Conservation (phyloP, 2,329 filamentous ascomycete genomes). For the Penicillium sclerotiorum region DNA sequence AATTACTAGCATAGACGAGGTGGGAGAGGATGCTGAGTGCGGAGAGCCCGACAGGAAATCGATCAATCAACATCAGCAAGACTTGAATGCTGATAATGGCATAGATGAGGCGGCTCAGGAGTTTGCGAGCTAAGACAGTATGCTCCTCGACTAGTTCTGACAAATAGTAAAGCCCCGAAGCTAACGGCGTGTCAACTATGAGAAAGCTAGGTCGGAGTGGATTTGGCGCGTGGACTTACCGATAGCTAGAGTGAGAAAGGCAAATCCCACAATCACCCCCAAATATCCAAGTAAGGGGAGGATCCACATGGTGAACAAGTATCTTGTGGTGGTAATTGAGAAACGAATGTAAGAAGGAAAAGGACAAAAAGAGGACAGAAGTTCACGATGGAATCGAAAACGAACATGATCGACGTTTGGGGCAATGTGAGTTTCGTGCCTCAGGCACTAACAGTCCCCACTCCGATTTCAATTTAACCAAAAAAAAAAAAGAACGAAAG, state of each 20-base stretch:
- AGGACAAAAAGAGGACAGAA: constrained; percentile 1
- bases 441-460: constrained; percentile 20
- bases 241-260: constrained; percentile 91
- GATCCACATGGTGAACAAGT: constrained; percentile 91
- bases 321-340: neutral
- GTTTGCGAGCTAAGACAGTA: constrained; percentile 84
- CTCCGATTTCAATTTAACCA: constrained; percentile 1
- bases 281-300: constrained; percentile 87
- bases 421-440: neutral
- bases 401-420: constrained; percentile 5
- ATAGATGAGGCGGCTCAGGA: constrained; percentile 87
- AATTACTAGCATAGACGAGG: constrained; percentile 83
- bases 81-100: constrained; percentile 72
- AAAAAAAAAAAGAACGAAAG: constrained; percentile 18
- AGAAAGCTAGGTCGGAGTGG: neutral
- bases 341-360: neutral
- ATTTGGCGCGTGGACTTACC: constrained; percentile 55
- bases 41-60: constrained; percentile 78
- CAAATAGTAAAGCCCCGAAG: constrained; percentile 97
- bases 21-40: constrained; percentile 78
- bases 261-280: constrained; percentile 85
- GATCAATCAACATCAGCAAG: constrained; percentile 76
- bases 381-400: constrained; percentile 5
- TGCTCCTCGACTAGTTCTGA: constrained; percentile 98
- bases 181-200: constrained; percentile 47